These are phyloP conservation scores for Anacardium occidentale DNA, from an alignment of 345 rosid species.

Conservation along the genomic window DNA sequence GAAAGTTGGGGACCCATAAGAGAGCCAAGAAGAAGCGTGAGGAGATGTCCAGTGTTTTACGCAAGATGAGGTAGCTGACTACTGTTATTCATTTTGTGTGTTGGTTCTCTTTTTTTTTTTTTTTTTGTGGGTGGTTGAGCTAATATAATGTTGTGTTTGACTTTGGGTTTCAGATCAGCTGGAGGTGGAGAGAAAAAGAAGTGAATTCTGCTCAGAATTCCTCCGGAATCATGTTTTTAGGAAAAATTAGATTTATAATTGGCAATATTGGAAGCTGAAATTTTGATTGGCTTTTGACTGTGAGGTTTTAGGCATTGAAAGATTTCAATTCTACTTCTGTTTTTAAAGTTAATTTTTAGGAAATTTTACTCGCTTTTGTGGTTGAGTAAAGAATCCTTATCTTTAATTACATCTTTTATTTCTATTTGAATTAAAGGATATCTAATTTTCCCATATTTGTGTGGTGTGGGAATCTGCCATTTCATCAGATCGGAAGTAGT, in stretches of 20 bases:
- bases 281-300: conserved; percentile 7
- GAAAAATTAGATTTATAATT: background rate
- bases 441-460: no score
- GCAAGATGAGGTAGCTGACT: conserved; percentile 46
- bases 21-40: conserved; percentile 62
- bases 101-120: background rate
- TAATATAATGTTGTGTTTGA: conserved; percentile 4
- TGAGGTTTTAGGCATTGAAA: background rate
- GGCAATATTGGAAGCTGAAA: background rate
- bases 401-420: no score
- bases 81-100: background rate
- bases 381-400: no score
- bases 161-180: conserved; percentile 25
- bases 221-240: background rate
- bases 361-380: no score
- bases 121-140: background rate
- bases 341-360: background rate
- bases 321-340: background rate
- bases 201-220: conserved; percentile 8
- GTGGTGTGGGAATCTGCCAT: no score
- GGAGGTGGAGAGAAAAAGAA: conserved; percentile 44
- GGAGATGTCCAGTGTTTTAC: conserved; percentile 48
- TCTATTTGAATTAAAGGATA: no score
- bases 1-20: conserved; percentile 57
- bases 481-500: no score